Base-by-base conservation (phyloP, 768 basidiomycete species). In the Leccinellum rugosiceps region DNA sequence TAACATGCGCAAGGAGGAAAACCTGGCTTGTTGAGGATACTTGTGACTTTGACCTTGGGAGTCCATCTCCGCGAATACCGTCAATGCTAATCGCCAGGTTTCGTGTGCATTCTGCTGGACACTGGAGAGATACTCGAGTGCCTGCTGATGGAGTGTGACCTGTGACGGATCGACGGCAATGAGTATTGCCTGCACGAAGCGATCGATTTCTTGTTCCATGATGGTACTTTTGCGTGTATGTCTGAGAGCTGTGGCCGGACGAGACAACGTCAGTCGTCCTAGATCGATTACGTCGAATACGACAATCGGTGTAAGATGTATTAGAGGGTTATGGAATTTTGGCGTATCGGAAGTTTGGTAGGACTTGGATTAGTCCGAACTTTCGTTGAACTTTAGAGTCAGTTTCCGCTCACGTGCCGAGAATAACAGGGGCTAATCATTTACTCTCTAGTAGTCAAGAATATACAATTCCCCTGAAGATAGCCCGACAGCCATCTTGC, bases 91-190 rank as follows among this genome's bases (percentile, higher is more conserved):
- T 69, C 86, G 81, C 94, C 95, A 98, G 19, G 85, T 84, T 61
- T 82, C 81, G 59, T 79, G 77, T 14, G 87, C 80, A 71, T 90
- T 90, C 71, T 86, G 84, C 65, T 91, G 88, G 60, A 97, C 79
- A 55, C 80, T 83, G 28, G 83, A 80, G 31, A 98, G 78, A 72
- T 90, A 98, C 55, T 87, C 84, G 63, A 97, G 78, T 32, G 95
- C 95, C 71, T 95, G 88, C 57, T 86, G 88, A 74, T 94, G 91
- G 32, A 96, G 75, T 26, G 81, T 70, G 55, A 76, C 77, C 72
- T 86, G 88, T 14, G 78, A 76, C 53, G 87, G 88, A 77, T 94
- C 88, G 58, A 89, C 89, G 51, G 94, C 94, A 75, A 96, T 88
- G 68, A 82, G 76, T 73, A 95, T 93, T 49, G 94, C 94, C 75